A percentile compares a stretch with the other conserved stretches of the same genome.
These are phyloP conservation scores for Plasmopara halstedii DNA, from an alignment of 352 stramenopile species.

Conservation along the genomic window DNA sequence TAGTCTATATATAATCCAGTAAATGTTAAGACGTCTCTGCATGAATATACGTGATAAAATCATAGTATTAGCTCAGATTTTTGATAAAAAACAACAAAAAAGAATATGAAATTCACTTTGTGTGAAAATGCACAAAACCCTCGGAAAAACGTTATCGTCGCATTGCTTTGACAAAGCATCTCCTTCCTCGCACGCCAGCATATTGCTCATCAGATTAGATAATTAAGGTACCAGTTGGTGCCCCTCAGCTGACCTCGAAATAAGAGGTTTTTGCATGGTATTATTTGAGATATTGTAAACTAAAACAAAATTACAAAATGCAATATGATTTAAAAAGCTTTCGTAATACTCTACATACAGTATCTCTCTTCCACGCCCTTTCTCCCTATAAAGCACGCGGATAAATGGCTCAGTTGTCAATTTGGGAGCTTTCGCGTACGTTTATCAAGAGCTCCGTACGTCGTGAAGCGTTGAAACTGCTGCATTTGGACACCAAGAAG, in stretches of 20 bases:
- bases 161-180: conserved; percentile 7
- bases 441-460: background rate
- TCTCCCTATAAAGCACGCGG: background rate
- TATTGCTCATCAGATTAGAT: conserved; percentile 10
- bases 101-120: too few relatives aligned
- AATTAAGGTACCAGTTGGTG: background rate
- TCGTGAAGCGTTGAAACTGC: conserved; percentile 6
- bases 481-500: conserved; percentile 9
- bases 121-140: conserved; percentile 1
- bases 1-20: too few relatives aligned
- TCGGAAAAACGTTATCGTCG: conserved; percentile 11
- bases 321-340: too few relatives aligned
- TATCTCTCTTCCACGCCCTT: conserved; percentile 1
- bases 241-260: background rate
- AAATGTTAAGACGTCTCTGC: too few relatives aligned
- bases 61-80: too few relatives aligned
- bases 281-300: background rate
- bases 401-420: conserved; percentile 21
- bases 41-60: too few relatives aligned
- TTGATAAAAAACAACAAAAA: too few relatives aligned
- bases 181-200: conserved; percentile 16
- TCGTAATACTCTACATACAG: background rate
- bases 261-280: too few relatives aligned
- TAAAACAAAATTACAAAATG: background rate
- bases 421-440: conserved; percentile 11